phyloP scores from a whole-genome alignment of 768 basidiomycete genomes.

The Gloeopeniophorella convolvens region DNA sequence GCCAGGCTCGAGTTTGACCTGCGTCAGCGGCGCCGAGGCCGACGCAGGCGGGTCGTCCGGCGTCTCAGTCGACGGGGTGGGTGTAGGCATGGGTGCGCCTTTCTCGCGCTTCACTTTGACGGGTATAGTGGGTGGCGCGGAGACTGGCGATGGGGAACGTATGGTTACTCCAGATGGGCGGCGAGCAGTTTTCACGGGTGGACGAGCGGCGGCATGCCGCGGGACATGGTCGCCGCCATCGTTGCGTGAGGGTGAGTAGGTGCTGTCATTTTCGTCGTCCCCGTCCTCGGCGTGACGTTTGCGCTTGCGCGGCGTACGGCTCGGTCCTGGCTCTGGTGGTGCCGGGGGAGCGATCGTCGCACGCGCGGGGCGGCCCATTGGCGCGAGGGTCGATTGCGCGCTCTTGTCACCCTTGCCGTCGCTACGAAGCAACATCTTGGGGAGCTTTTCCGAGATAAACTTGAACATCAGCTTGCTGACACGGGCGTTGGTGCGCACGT shows the following conservation, averaged over 20 bases:
- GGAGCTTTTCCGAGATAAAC: conserved; percentile 37
- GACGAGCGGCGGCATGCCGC: not conserved
- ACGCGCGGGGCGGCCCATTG: not conserved
- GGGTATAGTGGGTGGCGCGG: not conserved
- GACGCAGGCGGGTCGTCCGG: not conserved
- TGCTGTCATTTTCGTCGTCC: not conserved
- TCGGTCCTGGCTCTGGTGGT: not conserved
- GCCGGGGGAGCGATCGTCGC: not conserved
- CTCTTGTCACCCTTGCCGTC: conserved; percentile 21
- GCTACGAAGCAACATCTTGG: conserved; percentile 12
- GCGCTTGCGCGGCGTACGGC: not conserved
- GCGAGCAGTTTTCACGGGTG: not conserved
- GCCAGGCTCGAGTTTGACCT: not conserved
- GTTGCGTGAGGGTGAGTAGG: not conserved
- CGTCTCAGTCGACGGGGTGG: conserved; percentile 9
- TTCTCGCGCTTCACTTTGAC: not conserved
- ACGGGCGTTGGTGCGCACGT: conserved; percentile 58
- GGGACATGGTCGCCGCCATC: conserved; percentile 4
- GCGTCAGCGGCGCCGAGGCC: not conserved
- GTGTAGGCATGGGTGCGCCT: not conserved
- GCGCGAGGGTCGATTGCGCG: conserved; percentile 7
- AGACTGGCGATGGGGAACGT: not conserved
- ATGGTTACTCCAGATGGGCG: not conserved
- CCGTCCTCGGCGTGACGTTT: not conserved
- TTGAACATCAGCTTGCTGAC: conserved; percentile 50